These are phyloP conservation scores for Haplosporangium sp. DNA, from an alignment of 371 early-diverging fungal genomes.

Conservation along the genomic window DNA sequence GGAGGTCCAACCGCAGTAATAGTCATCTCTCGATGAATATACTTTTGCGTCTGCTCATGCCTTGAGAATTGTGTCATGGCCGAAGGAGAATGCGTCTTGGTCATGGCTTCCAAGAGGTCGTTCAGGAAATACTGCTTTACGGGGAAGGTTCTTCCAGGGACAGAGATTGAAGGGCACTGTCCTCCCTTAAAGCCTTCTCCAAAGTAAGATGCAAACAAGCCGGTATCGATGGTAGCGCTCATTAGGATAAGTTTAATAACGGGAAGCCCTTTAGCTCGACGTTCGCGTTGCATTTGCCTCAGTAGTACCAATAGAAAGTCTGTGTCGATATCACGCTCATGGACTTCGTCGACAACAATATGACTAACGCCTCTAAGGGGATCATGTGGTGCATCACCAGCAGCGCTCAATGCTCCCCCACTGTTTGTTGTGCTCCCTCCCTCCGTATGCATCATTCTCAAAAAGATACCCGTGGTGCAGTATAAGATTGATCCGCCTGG, in stretches of 20 bases:
- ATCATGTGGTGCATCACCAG: slow-evolving; percentile 33
- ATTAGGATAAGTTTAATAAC: slow-evolving; percentile 70
- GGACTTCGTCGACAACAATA: slow-evolving; percentile 78
- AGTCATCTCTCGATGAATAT: slow-evolving; percentile 57
- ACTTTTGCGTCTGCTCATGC: slow-evolving; percentile 51
- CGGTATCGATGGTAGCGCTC: slow-evolving; percentile 79
- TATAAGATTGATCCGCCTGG: slow-evolving; percentile 64
- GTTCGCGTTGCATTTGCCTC: slow-evolving; percentile 56
- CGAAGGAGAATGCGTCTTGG: slow-evolving; percentile 27
- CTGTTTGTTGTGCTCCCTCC: slow-evolving; percentile 23
- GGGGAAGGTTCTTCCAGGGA: slow-evolving; percentile 78
- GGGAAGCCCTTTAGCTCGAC: slow-evolving; percentile 51
- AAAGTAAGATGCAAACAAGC: slow-evolving; percentile 71
- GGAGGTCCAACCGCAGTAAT: slow-evolving; percentile 36
- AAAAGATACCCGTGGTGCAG: slow-evolving; percentile 72
- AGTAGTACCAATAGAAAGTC: slow-evolving; percentile 74
- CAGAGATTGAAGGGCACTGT: slow-evolving; percentile 65
- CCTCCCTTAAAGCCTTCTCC: slow-evolving; percentile 56
- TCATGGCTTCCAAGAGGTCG: slow-evolving; percentile 64
- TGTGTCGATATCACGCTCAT: slow-evolving; percentile 74
- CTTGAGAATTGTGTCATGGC: slow-evolving; percentile 34
- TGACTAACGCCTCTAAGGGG: slow-evolving; percentile 67
- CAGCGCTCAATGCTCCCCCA: slow-evolving; percentile 10
- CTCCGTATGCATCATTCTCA: slow-evolving; percentile 66
- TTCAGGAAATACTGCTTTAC: slow-evolving; percentile 73